A percentile compares a stretch with the other conserved stretches of the same genome.
Evolutionary conservation across 768 basidiomycete species (phyloP).

Genomic region (Termitomyces sp.): DNA sequence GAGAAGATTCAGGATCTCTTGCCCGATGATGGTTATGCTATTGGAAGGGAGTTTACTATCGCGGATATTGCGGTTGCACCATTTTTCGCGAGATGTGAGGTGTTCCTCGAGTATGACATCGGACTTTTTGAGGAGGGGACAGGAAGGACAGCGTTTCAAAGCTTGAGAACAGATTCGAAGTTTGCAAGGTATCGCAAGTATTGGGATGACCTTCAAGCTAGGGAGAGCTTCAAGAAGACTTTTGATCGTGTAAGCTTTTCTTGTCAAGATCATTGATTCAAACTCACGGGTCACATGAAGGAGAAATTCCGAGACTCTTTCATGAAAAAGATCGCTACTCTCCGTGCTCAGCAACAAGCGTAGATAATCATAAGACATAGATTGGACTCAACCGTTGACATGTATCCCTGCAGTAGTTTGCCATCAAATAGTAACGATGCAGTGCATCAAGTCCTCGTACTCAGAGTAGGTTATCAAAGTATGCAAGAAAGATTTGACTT

Average conservation of each 20-base stretch:
- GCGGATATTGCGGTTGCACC: slow-evolving; percentile 60
- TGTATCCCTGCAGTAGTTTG: no score
- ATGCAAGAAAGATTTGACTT: no score
- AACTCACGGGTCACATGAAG: not conserved
- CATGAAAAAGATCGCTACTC: not conserved
- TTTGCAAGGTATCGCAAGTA: slow-evolving; percentile 48
- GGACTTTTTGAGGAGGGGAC: slow-evolving; percentile 43
- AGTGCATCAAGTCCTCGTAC: no score
- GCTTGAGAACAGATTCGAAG: slow-evolving; percentile 34
- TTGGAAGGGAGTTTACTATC: slow-evolving; percentile 43
- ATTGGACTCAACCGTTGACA: not conserved
- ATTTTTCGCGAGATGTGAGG: slow-evolving; percentile 47
- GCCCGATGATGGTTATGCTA: slow-evolving; percentile 38
- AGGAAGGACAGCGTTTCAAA: slow-evolving; percentile 36
- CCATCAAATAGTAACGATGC: no score
- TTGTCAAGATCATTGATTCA: not conserved
- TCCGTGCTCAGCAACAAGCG: not conserved
- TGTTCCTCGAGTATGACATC: slow-evolving; percentile 9
- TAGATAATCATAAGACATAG: not conserved
- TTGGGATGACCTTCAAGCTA: slow-evolving; percentile 35
- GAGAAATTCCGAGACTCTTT: not conserved
- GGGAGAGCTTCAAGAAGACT: slow-evolving; percentile 50
- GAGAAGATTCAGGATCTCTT: slow-evolving; percentile 45
- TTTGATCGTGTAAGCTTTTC: not conserved
- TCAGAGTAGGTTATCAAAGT: no score